These are phyloP conservation scores for Collybia nuda DNA, from an alignment of 768 basidiomycete genomes.

Conservation along the genomic window DNA sequence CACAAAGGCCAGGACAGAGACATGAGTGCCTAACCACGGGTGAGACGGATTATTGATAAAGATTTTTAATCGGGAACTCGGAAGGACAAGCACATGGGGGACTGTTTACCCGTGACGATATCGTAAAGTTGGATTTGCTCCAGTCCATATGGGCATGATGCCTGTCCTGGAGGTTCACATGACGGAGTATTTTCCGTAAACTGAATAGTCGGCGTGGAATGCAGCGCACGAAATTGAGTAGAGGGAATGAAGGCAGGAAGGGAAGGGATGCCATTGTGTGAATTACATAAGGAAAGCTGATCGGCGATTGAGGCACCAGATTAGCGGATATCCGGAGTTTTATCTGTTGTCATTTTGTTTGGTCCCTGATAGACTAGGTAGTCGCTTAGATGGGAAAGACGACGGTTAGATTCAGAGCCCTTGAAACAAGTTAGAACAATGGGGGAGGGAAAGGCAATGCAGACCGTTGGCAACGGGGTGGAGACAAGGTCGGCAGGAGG, in stretches of 20 bases:
- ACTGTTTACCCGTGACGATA: conserved; percentile 1
- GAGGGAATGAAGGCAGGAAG: background rate
- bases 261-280: background rate
- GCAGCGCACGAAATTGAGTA: no score
- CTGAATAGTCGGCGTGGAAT: no score
- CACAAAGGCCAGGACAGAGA: background rate
- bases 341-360: conserved; percentile 6
- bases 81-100: background rate
- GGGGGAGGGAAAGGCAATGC: conserved; percentile 1
- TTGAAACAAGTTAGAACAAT: background rate
- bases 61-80: background rate
- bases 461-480: no score
- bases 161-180: background rate
- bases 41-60: background rate
- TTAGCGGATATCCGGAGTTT: conserved; percentile 7
- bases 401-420: background rate
- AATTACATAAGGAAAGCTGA: conserved; percentile 2
- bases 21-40: background rate
- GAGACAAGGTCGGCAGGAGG: background rate
- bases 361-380: conserved; percentile 3
- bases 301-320: background rate
- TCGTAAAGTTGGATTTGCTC: background rate
- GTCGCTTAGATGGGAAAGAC: conserved; percentile 3
- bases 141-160: conserved; percentile 4
- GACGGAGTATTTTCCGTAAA: no score